A percentile compares a stretch with the other conserved stretches of the same genome.
Conservation (phyloP, 352 stramenopile genomes). For the Phytopythium aichiense region DNA sequence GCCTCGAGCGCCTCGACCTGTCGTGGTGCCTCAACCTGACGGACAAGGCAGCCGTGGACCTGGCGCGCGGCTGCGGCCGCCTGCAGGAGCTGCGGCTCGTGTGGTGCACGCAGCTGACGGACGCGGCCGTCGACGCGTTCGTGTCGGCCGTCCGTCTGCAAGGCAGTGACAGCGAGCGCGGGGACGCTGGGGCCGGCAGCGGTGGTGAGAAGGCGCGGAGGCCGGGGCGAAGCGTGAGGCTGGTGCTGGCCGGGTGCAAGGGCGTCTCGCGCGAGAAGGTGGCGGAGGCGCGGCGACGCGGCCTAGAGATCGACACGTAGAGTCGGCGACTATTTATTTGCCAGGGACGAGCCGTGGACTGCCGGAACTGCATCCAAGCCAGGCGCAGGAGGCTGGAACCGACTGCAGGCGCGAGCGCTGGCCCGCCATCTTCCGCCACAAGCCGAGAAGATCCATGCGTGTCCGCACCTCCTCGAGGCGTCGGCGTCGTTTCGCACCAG, state of each 20-base stretch:
- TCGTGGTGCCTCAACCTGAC: conserved; percentile 90
- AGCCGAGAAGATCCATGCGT: not conserved
- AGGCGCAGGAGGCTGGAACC: no score
- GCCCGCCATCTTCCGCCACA: no score
- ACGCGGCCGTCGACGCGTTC: conserved; percentile 58
- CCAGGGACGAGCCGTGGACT: no score
- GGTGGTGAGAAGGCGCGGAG: not conserved
- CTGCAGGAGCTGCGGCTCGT: conserved; percentile 66
- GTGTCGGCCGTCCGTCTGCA: conserved; percentile 11
- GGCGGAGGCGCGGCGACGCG: conserved; percentile 25
- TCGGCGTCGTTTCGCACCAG: not conserved
- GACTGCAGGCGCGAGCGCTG: no score
- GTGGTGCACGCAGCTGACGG: conserved; percentile 83
- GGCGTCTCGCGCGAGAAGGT: conserved; percentile 34
- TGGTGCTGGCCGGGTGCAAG: conserved; percentile 75
- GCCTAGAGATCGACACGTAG: conserved; percentile 21
- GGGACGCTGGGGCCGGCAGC: not conserved
- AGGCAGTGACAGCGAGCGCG: conserved; percentile 1
- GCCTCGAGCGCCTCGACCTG: conserved; percentile 65
- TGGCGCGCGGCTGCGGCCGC: conserved; percentile 56
- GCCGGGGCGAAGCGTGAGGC: conserved; percentile 17
- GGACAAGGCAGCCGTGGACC: conserved; percentile 70
- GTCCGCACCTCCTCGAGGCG: not conserved
- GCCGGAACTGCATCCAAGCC: no score
- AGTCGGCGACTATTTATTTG: conserved; percentile 3